phyloP scores from a whole-genome alignment of 1,284 basidiomycete species.

The Pascua guehoae region DNA sequence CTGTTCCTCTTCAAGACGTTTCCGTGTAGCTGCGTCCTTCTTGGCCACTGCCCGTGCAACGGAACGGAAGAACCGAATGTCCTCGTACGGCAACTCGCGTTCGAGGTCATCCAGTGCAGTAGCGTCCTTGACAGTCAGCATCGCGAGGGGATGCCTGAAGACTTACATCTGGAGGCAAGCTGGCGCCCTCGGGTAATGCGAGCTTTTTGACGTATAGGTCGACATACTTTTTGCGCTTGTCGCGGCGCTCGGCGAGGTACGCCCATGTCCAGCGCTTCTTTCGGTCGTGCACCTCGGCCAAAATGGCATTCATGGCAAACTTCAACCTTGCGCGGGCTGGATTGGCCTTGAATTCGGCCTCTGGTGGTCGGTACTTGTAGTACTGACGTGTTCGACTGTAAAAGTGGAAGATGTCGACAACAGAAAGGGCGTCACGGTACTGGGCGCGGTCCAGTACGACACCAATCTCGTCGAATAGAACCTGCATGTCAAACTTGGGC shows the following conservation, averaged over 20 bases:
- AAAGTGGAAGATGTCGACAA: constrained; percentile 96
- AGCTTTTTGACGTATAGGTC: constrained; percentile 70
- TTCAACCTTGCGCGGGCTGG: constrained; percentile 68
- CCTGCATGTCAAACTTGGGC: constrained; percentile 82
- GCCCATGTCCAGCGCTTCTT: constrained; percentile 87
- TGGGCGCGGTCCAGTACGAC: constrained; percentile 91
- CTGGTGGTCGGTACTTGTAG: constrained; percentile 68
- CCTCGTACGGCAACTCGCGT: constrained; percentile 82
- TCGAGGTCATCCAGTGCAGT: constrained; percentile 68
- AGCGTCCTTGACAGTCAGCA: constrained; percentile 56
- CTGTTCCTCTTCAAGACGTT: constrained; percentile 67
- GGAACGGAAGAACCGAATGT: constrained; percentile 95
- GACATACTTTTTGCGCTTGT: constrained; percentile 79
- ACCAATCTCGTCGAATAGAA: constrained; percentile 92
- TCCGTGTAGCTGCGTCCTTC: constrained; percentile 72
- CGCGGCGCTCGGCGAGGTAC: constrained; percentile 82
- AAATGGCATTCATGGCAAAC: constrained; percentile 79
- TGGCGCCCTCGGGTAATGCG: constrained; percentile 49
- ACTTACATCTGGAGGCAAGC: constrained; percentile 56
- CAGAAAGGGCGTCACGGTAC: constrained; percentile 88
- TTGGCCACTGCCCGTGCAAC: constrained; percentile 85
- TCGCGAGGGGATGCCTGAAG: not conserved
- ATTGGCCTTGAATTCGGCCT: constrained; percentile 63
- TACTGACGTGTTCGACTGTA: constrained; percentile 89
- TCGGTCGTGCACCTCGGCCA: constrained; percentile 80